phyloP scores from a whole-genome alignment of 345 rosid species.

The Trapa incisa region DNA sequence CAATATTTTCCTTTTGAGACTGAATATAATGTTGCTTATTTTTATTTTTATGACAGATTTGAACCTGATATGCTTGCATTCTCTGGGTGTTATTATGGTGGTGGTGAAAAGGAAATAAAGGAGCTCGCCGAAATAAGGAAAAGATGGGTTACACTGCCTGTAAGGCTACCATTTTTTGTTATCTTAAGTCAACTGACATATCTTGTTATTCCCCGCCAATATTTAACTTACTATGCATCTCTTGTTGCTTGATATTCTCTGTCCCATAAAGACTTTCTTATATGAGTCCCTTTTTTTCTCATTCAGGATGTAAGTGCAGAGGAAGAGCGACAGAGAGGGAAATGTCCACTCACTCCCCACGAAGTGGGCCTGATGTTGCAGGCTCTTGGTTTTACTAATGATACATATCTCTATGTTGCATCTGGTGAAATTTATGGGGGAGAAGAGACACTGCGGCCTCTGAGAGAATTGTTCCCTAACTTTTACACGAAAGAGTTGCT shows the following conservation, averaged over 20 bases:
- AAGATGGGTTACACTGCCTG: constrained; percentile 95
- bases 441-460: constrained; percentile 74
- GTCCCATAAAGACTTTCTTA: background rate
- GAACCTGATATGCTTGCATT: constrained; percentile 99
- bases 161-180: constrained; percentile 30
- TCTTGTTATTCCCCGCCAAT: background rate
- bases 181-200: too few relatives aligned
- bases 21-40: background rate
- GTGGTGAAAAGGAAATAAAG: constrained; percentile 86
- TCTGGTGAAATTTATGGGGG: constrained; percentile 99
- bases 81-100: constrained; percentile 98
- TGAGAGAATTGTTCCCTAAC: constrained; percentile 81
- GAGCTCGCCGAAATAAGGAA: constrained; percentile 88
- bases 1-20: background rate
- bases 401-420: constrained; percentile 82
- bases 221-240: background rate
- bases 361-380: constrained; percentile 96
- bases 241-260: background rate
- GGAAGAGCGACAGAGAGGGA: constrained; percentile 84
- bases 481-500: constrained; percentile 93
- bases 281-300: background rate
- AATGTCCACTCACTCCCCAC: constrained; percentile 91
- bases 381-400: constrained; percentile 82
- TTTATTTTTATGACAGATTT: constrained; percentile 39
- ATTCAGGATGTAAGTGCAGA: constrained; percentile 72